Evolutionary conservation across 352 stramenopile species (phyloP), one percentile per base, ranked within the genome.

Genomic region (Globisporangium nunn): DNA sequence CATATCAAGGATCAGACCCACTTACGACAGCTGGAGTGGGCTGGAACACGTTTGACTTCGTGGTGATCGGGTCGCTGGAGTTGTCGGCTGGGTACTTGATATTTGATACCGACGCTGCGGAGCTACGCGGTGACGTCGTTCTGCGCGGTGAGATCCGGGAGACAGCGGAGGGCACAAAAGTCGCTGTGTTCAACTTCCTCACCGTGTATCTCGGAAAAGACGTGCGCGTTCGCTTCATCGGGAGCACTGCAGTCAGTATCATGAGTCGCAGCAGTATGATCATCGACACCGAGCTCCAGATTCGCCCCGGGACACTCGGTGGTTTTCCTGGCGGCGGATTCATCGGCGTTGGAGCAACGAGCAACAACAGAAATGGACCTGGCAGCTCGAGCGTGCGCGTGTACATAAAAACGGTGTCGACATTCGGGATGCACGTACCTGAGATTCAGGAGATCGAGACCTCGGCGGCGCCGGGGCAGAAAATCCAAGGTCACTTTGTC

Each of bases 151-250:
- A 80, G 50, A 54, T 98, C 8, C 58, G 73, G 0, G 72, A 67
- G 45, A 96, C 84, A 5, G 62, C 45, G 0, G 71, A 79, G 45
- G 88, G 87, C 2, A 97, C 91, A 1, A 82, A 91, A 15, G 91
- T 98, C 56, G 94, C 93, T 0, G 67, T 98, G 1, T 99, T 97
- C 73, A 96, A 96, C 56, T 99, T 98, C 62, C 91, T 98, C 68
- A 96, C 78, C 7, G 85, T 99, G 30, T 93, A 93, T 63, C 73
- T 99, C 33, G 79, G 78, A 15, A 56, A 61, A 18, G 71, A 87
- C 41, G 91, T 98, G 0, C 72, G 70, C 12, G 73, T 98, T 5
- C 78, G 78, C 7, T 72, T 98, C 11, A 81, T 87, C 46, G 95
- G 96, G 15, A 78, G 81, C 33, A 74, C 91, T 50, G 84, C 95